A percentile compares a stretch with the other conserved stretches of the same genome.
Conservation (phyloP, 177 flowering plant genomes). For the Vitis hybrid region DNA sequence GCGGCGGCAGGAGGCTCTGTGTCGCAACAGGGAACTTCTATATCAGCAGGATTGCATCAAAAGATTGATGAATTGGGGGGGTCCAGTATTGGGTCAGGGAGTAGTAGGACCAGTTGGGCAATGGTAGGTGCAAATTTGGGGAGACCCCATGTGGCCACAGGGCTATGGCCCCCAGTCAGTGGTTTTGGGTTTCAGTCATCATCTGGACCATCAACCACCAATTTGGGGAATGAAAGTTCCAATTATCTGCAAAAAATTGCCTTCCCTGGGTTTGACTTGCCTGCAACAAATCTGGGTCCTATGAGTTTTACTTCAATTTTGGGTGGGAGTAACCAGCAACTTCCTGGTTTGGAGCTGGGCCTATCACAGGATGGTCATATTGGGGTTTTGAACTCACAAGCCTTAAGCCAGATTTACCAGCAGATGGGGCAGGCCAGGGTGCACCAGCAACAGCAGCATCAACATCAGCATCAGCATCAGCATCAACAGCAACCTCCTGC, state of each 20-base stretch:
- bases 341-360: constrained; percentile 59
- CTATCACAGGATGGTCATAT: constrained; percentile 58
- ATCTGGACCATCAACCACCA: constrained; percentile 24
- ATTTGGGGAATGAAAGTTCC: constrained; percentile 32
- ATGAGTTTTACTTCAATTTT: constrained; percentile 55
- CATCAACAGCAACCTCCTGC: constrained; percentile 33
- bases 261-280: constrained; percentile 45
- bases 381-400: constrained; percentile 56
- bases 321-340: constrained; percentile 34
- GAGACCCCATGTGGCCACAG: constrained; percentile 34
- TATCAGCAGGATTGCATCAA: constrained; percentile 40
- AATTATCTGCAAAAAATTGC: constrained; percentile 44
- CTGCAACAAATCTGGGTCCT: constrained; percentile 35
- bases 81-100: constrained; percentile 27
- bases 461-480: constrained; percentile 23
- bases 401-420: constrained; percentile 60
- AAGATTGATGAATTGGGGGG: constrained; percentile 39
- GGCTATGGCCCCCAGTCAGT: constrained; percentile 40
- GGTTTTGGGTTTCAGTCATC: constrained; percentile 37
- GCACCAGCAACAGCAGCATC: constrained; percentile 34
- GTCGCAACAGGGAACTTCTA: constrained; percentile 43
- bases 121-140: constrained; percentile 42
- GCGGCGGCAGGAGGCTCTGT: constrained; percentile 38
- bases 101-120: constrained; percentile 42
- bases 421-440: constrained; percentile 60